A percentile compares a stretch with the other conserved stretches of the same genome.
Evolutionary conservation across 352 stramenopile genomes (phyloP).

Genomic region (Phytophthora pluvialis): DNA sequence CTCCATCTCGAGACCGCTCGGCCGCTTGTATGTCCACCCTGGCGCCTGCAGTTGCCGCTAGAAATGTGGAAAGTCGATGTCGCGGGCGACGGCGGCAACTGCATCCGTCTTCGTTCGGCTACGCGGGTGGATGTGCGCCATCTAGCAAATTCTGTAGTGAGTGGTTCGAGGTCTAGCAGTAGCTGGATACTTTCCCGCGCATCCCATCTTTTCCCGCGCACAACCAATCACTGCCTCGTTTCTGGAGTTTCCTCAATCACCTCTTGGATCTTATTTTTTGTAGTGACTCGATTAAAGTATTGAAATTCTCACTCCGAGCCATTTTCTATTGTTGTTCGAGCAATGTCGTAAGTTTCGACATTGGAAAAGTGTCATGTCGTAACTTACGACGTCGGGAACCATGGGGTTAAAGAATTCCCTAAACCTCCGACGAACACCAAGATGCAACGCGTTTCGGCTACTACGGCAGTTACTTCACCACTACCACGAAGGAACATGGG

Average conservation of each 20-base stretch:
- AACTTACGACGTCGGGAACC: not conserved
- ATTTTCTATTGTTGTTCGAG: not conserved
- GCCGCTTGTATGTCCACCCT: no score
- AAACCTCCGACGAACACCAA: no score
- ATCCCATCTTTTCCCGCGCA: not conserved
- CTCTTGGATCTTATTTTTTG: not conserved
- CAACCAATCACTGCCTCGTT: not conserved
- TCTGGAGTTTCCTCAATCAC: not conserved
- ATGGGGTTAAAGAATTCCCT: conserved; percentile 6
- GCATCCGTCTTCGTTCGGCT: not conserved
- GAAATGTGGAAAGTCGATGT: no score
- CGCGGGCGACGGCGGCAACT: not conserved
- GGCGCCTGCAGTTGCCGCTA: no score
- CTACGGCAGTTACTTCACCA: no score
- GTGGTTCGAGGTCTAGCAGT: not conserved
- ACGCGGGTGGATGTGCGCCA: not conserved
- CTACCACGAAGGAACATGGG: no score
- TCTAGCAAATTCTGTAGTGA: not conserved
- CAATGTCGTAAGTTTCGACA: not conserved
- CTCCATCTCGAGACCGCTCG: no score
- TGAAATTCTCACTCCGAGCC: not conserved
- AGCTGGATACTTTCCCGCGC: not conserved
- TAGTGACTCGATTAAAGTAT: conserved; percentile 1
- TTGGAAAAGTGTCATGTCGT: not conserved
- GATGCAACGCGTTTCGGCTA: no score